Evolutionary conservation across 768 basidiomycete species (phyloP).

Genomic region (Kwoniella bestiolae): DNA sequence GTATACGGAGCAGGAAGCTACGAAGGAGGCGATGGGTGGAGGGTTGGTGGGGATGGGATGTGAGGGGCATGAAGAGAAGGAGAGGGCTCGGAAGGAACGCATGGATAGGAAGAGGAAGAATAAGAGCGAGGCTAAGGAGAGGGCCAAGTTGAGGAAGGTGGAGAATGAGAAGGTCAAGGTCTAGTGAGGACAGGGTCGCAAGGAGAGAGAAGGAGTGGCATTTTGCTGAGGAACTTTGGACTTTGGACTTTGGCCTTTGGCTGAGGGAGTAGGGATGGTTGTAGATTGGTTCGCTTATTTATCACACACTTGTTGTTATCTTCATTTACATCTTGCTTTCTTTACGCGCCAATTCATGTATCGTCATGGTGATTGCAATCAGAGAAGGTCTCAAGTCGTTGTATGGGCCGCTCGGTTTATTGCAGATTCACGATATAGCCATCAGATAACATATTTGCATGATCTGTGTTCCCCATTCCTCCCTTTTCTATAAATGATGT

Average conservation of each 20-base stretch:
- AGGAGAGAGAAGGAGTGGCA: background rate
- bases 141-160: conserved; percentile 20
- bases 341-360: no score
- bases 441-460: background rate
- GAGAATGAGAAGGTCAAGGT: background rate
- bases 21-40: conserved; percentile 32
- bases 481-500: no score
- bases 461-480: no score
- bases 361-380: no score
- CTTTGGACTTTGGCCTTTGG: background rate
- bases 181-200: background rate
- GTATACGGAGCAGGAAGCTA: conserved; percentile 36
- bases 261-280: background rate
- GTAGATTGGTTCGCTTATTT: background rate
- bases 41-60: conserved; percentile 53
- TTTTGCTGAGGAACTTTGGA: background rate
- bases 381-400: no score
- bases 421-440: background rate
- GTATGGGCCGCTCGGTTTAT: no score
- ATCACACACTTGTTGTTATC: background rate
- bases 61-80: conserved; percentile 57
- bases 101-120: conserved; percentile 45
- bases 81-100: conserved; percentile 46
- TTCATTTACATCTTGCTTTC: background rate
- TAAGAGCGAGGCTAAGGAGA: conserved; percentile 30